A percentile compares a stretch with the other conserved stretches of the same genome.
These are phyloP conservation scores for Dryas alaskensis DNA, from an alignment of 306 rosid species.

Conservation along the genomic window DNA sequence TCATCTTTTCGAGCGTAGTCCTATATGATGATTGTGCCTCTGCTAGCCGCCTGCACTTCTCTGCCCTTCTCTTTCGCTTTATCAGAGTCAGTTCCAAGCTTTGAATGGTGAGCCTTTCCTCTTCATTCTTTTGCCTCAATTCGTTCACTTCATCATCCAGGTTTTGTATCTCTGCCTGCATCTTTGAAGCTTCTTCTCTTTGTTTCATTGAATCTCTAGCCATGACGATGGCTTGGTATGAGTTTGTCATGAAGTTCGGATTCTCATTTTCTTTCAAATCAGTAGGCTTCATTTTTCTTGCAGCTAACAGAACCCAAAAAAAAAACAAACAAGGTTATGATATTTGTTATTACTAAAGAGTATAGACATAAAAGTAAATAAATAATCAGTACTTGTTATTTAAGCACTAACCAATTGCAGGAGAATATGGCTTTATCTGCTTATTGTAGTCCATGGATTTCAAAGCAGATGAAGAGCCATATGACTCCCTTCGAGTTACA, in stretches of 20 bases:
- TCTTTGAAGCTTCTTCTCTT: slow-evolving; percentile 62
- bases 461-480: slow-evolving; percentile 57
- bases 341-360: background rate
- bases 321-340: slow-evolving; percentile 7
- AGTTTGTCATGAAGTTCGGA: slow-evolving; percentile 53
- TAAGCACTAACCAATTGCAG: slow-evolving; percentile 61
- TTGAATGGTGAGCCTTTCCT: slow-evolving; percentile 71
- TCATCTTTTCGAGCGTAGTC: slow-evolving; percentile 90
- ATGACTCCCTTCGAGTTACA: slow-evolving; percentile 57
- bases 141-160: slow-evolving; percentile 72
- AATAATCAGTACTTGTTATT: background rate
- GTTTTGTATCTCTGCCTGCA: slow-evolving; percentile 67
- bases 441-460: slow-evolving; percentile 67
- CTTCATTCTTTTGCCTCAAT: slow-evolving; percentile 69
- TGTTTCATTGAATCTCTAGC: slow-evolving; percentile 89
- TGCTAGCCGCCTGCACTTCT: slow-evolving; percentile 78
- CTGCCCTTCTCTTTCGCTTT: slow-evolving; percentile 73
- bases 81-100: slow-evolving; percentile 66
- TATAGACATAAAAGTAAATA: background rate
- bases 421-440: slow-evolving; percentile 57
- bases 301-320: slow-evolving; percentile 35
- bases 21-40: slow-evolving; percentile 91
- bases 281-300: slow-evolving; percentile 46
- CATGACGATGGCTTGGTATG: slow-evolving; percentile 82
- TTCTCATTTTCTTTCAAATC: slow-evolving; percentile 72